Percentiles rank a stretch among this genome's conserved stretches.
phyloP scores from a whole-genome alignment of 148 eudicot genomes.

The Fagopyrum esculentum region DNA sequence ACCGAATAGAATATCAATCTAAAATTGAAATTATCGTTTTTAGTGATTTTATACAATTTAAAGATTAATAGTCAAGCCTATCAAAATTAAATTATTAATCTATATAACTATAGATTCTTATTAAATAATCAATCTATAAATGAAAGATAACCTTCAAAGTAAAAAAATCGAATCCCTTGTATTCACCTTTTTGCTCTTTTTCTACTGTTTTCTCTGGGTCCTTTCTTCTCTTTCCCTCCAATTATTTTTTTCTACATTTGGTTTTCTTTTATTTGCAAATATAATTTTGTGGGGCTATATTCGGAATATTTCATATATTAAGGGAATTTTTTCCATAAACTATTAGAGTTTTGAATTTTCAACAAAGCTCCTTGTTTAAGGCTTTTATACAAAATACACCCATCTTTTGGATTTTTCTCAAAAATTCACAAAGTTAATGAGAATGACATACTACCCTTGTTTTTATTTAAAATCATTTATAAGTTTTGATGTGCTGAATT shows the following conservation, averaged over 20 bases:
- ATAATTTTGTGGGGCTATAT: background rate
- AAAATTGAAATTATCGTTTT: no score
- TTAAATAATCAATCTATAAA: no score
- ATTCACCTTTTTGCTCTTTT: background rate
- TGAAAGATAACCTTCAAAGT: background rate
- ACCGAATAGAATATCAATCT: no score
- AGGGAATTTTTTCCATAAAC: background rate
- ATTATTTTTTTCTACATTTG: background rate
- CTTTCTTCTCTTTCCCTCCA: background rate
- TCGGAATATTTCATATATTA: background rate
- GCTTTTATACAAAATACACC: background rate
- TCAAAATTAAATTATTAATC: no score
- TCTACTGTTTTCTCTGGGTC: background rate
- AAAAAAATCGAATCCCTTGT: background rate
- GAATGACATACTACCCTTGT: no score
- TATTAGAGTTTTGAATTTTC: background rate
- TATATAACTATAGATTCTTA: no score
- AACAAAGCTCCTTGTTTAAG: no score
- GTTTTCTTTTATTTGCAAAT: background rate
- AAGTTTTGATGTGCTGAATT: no score
- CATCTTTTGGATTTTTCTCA: background rate
- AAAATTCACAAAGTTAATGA: background rate
- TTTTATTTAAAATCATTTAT: no score
- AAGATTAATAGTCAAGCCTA: no score
- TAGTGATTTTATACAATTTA: no score